Conservation (phyloP, 2,329 filamentous ascomycete genomes). For the Pyrenochaeta sp. region DNA sequence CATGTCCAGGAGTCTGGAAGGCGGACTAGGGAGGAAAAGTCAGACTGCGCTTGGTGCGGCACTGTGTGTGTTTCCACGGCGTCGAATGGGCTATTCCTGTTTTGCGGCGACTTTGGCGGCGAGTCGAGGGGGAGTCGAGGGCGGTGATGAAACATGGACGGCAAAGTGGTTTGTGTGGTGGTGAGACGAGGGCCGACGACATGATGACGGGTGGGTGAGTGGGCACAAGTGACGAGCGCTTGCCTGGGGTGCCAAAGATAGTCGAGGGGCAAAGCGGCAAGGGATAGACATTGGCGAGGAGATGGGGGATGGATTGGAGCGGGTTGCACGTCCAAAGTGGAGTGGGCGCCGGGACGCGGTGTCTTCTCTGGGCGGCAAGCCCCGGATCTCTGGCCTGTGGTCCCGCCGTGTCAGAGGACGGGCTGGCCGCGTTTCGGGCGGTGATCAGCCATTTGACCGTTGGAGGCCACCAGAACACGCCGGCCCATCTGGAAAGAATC, state of each 20-base stretch:
- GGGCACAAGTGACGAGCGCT: background rate
- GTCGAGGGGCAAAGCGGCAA: constrained; percentile 12
- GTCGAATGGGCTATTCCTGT: too few species aligned
- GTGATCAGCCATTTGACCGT: background rate
- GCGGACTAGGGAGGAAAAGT: too few species aligned
- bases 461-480: background rate
- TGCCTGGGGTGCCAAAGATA: constrained; percentile 19
- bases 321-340: constrained; percentile 2
- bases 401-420: background rate
- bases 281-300: constrained; percentile 9
- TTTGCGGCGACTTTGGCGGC: too few species aligned
- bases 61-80: too few species aligned
- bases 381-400: background rate
- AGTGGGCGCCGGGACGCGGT: constrained; percentile 2
- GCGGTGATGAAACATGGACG: background rate
- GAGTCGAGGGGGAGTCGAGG: background rate
- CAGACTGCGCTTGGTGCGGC: too few species aligned
- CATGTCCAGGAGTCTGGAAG: constrained; percentile 22
- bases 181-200: constrained; percentile 4
- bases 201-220: background rate
- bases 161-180: background rate
- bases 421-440: background rate
- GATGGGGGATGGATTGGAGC: constrained; percentile 2
- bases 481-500: background rate
- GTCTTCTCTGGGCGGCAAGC: background rate